phyloP scores from a whole-genome alignment of 2,329 filamentous ascomycete species.

The Cercospora sesami region DNA sequence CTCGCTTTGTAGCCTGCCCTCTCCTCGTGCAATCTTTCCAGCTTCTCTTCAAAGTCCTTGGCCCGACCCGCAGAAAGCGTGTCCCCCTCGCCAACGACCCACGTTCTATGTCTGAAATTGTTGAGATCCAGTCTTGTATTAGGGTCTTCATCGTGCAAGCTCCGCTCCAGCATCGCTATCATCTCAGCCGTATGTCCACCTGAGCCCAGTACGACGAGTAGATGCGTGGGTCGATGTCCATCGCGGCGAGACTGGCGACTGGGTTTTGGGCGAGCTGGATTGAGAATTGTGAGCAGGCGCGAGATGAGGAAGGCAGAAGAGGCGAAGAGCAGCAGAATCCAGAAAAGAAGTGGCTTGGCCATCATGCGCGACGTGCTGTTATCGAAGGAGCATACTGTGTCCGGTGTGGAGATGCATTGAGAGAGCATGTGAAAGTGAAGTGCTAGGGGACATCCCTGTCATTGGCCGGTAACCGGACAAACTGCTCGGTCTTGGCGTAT shows the following conservation, averaged over 20 bases:
- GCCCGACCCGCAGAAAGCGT: constrained; percentile 65
- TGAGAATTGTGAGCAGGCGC: constrained; percentile 45
- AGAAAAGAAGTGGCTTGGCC: constrained; percentile 5
- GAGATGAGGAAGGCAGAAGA: constrained; percentile 41
- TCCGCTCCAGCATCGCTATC: constrained; percentile 74
- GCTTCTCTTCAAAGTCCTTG: constrained; percentile 59
- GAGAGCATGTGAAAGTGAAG: neutral
- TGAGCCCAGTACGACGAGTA: constrained; percentile 82
- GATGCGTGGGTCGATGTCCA: constrained; percentile 47
- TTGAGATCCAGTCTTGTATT: constrained; percentile 42
- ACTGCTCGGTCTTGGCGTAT: neutral
- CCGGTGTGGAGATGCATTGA: neutral
- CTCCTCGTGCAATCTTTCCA: constrained; percentile 20
- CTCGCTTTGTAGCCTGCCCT: constrained; percentile 6
- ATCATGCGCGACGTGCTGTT: neutral
- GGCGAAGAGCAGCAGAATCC: constrained; percentile 25
- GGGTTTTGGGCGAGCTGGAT: constrained; percentile 35
- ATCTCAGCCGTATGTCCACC: constrained; percentile 96
- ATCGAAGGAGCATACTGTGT: neutral
- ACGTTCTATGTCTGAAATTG: constrained; percentile 67
- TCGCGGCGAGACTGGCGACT: constrained; percentile 30
- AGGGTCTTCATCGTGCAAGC: constrained; percentile 44
- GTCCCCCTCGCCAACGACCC: constrained; percentile 78
- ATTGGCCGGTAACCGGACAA: neutral
- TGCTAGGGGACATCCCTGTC: neutral